A percentile compares a stretch with the other conserved stretches of the same genome.
phyloP scores from a whole-genome alignment of 2,329 filamentous ascomycete genomes.

The Akanthomyces uredinophilus region DNA sequence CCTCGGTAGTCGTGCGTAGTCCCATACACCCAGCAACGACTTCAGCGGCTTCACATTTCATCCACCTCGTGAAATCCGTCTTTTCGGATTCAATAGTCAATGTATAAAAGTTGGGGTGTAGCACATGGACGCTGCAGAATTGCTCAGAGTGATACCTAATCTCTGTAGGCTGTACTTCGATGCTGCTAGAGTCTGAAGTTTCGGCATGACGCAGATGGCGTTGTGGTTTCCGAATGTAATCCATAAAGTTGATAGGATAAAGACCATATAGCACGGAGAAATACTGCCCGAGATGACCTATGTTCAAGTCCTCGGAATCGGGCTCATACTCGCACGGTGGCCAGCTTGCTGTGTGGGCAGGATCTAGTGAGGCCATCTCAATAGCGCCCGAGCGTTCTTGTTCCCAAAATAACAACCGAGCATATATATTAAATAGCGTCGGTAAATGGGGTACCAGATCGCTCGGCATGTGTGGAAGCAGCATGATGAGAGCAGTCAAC shows the following conservation, averaged over 20 bases:
- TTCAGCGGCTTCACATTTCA: slow-evolving; percentile 73
- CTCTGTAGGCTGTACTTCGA: slow-evolving; percentile 73
- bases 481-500: slow-evolving; percentile 72
- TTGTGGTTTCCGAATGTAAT: slow-evolving; percentile 77
- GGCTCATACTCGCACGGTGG: slow-evolving; percentile 57
- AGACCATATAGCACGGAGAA: slow-evolving; percentile 80
- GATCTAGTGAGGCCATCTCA: slow-evolving; percentile 35
- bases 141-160: slow-evolving; percentile 71
- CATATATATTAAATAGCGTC: slow-evolving; percentile 76
- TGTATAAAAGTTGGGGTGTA: slow-evolving; percentile 82
- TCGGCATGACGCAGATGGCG: slow-evolving; percentile 71
- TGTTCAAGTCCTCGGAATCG: slow-evolving; percentile 55
- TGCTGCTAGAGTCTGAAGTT: slow-evolving; percentile 63
- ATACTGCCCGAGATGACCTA: slow-evolving; percentile 66
- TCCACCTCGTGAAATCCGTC: slow-evolving; percentile 69
- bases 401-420: slow-evolving; percentile 75
- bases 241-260: slow-evolving; percentile 82
- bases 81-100: slow-evolving; percentile 76
- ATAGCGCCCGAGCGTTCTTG: slow-evolving; percentile 40
- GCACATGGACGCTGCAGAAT: slow-evolving; percentile 65
- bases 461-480: slow-evolving; percentile 73
- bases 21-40: slow-evolving; percentile 75
- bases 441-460: slow-evolving; percentile 64
- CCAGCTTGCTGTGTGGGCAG: slow-evolving; percentile 45
- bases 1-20: slow-evolving; percentile 42